Evolutionary conservation across 495 filamentous ascomycete species (phyloP).

Genomic region (Xylaria cubensis): DNA sequence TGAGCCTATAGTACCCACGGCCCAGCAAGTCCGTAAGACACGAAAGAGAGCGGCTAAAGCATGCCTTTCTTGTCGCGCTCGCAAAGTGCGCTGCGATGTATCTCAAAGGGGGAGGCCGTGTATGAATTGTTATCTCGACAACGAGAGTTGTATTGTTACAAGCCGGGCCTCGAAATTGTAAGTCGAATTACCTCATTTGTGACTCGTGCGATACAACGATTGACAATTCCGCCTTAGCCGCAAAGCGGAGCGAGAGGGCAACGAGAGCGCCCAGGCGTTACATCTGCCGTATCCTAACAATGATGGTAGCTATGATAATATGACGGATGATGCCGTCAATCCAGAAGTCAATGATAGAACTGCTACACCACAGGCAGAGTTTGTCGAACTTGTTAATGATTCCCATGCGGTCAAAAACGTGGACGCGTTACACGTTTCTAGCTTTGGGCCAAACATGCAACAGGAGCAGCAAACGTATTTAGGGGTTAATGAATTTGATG

Average conservation of each 20-base stretch:
- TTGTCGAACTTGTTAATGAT: conserved; percentile 28
- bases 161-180: conserved; percentile 51
- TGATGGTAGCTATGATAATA: conserved; percentile 33
- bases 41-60: conserved; percentile 52
- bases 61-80: conserved; percentile 56
- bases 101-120: conserved; percentile 56
- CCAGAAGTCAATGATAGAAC: conserved; percentile 33
- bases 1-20: conserved; percentile 7
- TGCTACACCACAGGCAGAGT: conserved; percentile 27
- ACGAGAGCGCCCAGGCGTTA: conserved; percentile 32
- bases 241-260: conserved; percentile 35
- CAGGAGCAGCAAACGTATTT: conserved; percentile 7
- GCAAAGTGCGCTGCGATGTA: conserved; percentile 61
- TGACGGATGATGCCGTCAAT: conserved; percentile 35
- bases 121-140: conserved; percentile 55
- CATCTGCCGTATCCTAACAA: conserved; percentile 33
- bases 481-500: not conserved
- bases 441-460: conserved; percentile 19
- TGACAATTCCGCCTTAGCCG: conserved; percentile 31
- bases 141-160: conserved; percentile 45
- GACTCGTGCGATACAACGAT: not conserved
- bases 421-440: conserved; percentile 25
- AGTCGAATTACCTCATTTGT: conserved; percentile 15
- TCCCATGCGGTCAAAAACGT: conserved; percentile 24
- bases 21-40: conserved; percentile 33